Base-by-base conservation (phyloP, 208 protist species). In the Crithidia mellificae region DNA sequence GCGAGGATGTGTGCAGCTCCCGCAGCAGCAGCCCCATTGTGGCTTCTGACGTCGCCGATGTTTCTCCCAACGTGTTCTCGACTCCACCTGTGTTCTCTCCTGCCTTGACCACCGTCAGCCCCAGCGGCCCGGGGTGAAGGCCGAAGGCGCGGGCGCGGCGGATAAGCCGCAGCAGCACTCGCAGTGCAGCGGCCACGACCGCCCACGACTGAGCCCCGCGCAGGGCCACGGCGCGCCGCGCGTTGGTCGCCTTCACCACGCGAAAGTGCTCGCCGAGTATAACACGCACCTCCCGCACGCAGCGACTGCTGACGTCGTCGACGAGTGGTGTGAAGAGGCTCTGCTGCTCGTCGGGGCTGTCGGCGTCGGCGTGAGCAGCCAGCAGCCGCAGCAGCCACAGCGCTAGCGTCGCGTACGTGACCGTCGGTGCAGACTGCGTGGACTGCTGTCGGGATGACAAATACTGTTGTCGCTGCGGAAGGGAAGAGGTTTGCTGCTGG, bases 271-370 rank as follows among this genome's bases (percentile, higher is more conserved):
- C 85, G 20, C 62, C 51, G 2, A 96, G 58, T 12, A 87, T 70
- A 7, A 67, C 54, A 29, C 80, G 76, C 17, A 94, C 76, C 69
- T 94, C 85, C 12, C 77, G 58, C 17, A 93, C 82, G 51, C 83
- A 91, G 14, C 80, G 74, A 38, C 72, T 56, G 61, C 91, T 71
- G 9, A 96, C 88, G 74, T 96, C 91, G 61, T 93, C 88, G 27
- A 80, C 64, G 38, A 96, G 74, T 19, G 87, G 88, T 19, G 84
- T 80, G 72, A 88, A 96, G 32, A 96, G 83, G 22, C 46, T 62
- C 77, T 65, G 50, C 38, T 72, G 39, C 44, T 30, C 47, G 27
- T 68, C 56, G 6, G 70, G 67, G 62, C 7, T 38, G 34, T 83
- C 64, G 39, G 55, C 63, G 4, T 85, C 83, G n/a, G 85, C 81